Evolutionary conservation across 78 protist genomes (phyloP).

Genomic region (Tieghemostelium lacteum): DNA sequence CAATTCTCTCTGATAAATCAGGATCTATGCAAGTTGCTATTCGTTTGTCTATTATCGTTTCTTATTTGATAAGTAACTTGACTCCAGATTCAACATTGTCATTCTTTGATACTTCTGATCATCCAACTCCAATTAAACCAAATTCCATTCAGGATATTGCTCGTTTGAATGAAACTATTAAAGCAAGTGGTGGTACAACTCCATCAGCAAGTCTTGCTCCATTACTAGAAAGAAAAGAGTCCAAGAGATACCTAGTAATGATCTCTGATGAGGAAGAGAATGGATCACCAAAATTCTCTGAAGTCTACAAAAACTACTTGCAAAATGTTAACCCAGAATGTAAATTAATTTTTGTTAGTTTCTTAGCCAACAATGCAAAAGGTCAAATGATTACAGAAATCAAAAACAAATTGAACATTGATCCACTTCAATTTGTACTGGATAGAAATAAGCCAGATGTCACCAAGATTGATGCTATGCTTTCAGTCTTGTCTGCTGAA

Average conservation of each 20-base stretch:
- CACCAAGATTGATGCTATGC: slow-evolving; percentile 36
- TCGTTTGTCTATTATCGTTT: slow-evolving; percentile 40
- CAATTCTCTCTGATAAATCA: slow-evolving; percentile 57
- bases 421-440: slow-evolving; percentile 39
- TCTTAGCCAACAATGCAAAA: slow-evolving; percentile 6
- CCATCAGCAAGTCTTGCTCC: slow-evolving; percentile 1
- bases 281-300: neutral
- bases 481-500: slow-evolving; percentile 39
- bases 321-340: slow-evolving; percentile 23
- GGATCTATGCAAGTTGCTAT: slow-evolving; percentile 77
- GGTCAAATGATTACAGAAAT: slow-evolving; percentile 67
- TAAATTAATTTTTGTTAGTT: slow-evolving; percentile 46
- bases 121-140: slow-evolving; percentile 6
- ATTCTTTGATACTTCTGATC: slow-evolving; percentile 40
- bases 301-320: slow-evolving; percentile 20
- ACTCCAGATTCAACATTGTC: slow-evolving; percentile 19
- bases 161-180: neutral
- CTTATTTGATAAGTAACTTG: slow-evolving; percentile 15
- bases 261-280: slow-evolving; percentile 77
- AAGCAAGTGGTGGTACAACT: slow-evolving; percentile 67
- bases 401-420: neutral
- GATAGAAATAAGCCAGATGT: slow-evolving; percentile 54
- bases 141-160: slow-evolving; percentile 8
- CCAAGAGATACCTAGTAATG: slow-evolving; percentile 20
- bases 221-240: neutral